A percentile compares a stretch with the other conserved stretches of the same genome.
These are phyloP conservation scores for Chlamydomonas incerta DNA, from an alignment of 139 green algal genomes.

Conservation along the genomic window DNA sequence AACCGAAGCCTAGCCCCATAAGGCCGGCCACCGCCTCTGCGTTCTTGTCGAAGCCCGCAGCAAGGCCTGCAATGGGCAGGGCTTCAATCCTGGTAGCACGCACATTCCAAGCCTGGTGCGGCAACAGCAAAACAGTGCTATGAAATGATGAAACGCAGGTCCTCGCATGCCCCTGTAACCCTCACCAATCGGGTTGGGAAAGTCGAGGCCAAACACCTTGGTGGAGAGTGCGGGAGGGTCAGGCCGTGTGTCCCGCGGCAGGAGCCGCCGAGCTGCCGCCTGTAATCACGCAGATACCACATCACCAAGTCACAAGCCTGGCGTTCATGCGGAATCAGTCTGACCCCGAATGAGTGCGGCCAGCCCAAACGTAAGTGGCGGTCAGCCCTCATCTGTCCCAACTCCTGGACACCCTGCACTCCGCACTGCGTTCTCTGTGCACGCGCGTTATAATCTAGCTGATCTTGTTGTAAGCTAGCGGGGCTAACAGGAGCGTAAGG, in stretches of 20 bases:
- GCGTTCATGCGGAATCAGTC: no score
- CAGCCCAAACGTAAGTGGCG: background rate
- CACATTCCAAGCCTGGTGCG: no score
- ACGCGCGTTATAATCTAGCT: no score
- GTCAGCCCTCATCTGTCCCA: background rate
- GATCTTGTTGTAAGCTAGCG: no score
- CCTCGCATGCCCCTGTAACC: background rate
- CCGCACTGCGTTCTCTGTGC: background rate
- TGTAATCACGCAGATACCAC: background rate
- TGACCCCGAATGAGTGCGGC: no score
- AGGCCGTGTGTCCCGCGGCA: conserved; percentile 51
- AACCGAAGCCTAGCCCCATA: conserved; percentile 93
- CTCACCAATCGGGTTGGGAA: conserved; percentile 93
- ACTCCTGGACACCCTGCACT: background rate
- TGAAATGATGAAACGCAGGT: background rate
- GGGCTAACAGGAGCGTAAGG: no score
- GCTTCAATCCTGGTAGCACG: no score
- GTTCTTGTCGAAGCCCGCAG: conserved; percentile 98
- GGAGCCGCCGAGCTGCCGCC: conserved; percentile 52
- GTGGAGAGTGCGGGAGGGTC: conserved; percentile 75
- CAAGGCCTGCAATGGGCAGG: conserved; percentile 75
- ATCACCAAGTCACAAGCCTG: no score
- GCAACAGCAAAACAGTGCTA: no score
- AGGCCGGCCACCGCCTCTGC: conserved; percentile 85
- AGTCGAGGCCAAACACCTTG: conserved; percentile 79